Percentiles rank a stretch among this genome's conserved stretches.
phyloP scores from a whole-genome alignment of 192 early-diverging fungal genomes.

The Umbelopsis ramanniana region DNA sequence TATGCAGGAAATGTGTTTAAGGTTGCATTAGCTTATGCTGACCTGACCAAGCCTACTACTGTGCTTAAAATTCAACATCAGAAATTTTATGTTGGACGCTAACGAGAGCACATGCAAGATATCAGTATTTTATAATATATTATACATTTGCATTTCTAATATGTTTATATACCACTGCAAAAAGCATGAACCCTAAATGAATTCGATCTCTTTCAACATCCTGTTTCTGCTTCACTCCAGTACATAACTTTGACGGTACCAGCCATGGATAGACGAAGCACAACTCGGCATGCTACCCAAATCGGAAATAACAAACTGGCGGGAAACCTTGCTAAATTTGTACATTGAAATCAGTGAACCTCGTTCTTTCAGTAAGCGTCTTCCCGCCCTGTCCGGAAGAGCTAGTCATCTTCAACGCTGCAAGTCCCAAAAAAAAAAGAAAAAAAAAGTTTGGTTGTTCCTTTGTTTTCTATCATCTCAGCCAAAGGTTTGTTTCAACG shows the following conservation, averaged over 20 bases:
- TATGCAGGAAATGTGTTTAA: not conserved
- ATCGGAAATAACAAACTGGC: not conserved
- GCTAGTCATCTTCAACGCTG: too few relatives aligned
- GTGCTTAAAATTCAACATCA: not conserved
- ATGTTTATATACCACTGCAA: not conserved
- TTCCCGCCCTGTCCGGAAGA: too few relatives aligned
- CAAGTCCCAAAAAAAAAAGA: too few relatives aligned
- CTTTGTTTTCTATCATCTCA: too few relatives aligned
- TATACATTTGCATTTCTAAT: not conserved
- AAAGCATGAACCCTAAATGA: not conserved
- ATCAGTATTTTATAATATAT: not conserved
- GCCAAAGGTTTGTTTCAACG: not conserved
- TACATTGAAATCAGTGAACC: too few relatives aligned
- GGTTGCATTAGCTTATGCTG: not conserved
- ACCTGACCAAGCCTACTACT: not conserved
- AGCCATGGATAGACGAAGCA: too few relatives aligned
- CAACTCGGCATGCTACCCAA: constrained; percentile 1
- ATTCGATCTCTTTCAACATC: not conserved
- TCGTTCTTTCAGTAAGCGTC: too few relatives aligned
- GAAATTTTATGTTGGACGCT: not conserved
- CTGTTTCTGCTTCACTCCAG: not conserved
- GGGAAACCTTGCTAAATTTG: not conserved
- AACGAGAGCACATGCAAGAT: not conserved
- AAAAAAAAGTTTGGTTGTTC: too few relatives aligned
- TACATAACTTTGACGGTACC: not conserved